Conservation (phyloP, 177 flowering plant genomes). For the Vitis hybrid region DNA sequence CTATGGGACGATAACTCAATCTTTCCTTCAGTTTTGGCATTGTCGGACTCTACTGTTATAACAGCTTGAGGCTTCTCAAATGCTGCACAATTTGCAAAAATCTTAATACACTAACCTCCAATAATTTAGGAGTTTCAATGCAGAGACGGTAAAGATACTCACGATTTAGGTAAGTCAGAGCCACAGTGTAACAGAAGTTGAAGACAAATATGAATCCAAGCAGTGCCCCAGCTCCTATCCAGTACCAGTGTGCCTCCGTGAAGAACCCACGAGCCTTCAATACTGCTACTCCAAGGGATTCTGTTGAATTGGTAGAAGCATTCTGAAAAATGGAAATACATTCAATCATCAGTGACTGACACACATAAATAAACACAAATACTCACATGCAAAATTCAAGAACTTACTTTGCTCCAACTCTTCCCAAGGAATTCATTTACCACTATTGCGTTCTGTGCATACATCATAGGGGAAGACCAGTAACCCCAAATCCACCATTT, state of each 20-base stretch:
- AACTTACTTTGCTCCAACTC: constrained; percentile 18
- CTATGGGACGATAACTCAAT: not conserved
- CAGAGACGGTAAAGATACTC: constrained; percentile 10
- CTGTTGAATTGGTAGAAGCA: constrained; percentile 19
- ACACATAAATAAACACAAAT: not conserved
- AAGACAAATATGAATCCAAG: constrained; percentile 28
- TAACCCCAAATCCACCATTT: constrained; percentile 30
- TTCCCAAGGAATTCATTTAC: constrained; percentile 23
- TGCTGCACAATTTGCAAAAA: constrained; percentile 20
- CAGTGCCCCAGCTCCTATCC: constrained; percentile 36
- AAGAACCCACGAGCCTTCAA: constrained; percentile 32
- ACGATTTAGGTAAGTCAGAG: constrained; percentile 42
- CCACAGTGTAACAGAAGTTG: constrained; percentile 25
- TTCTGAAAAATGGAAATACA: constrained; percentile 19
- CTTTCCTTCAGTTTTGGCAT: constrained; percentile 4
- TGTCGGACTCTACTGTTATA: constrained; percentile 16
- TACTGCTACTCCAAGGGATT: constrained; percentile 27
- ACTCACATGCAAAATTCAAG: not conserved
- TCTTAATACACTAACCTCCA: no score
- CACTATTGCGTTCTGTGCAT: constrained; percentile 19
- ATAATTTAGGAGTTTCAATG: not conserved
- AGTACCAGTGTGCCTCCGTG: constrained; percentile 40
- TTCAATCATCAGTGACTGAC: not conserved
- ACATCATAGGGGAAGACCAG: constrained; percentile 25
- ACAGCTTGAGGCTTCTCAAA: constrained; percentile 23